A percentile compares a stretch with the other conserved stretches of the same genome.
phyloP scores from a whole-genome alignment of 2,329 filamentous ascomycete species.

The Cladophialophora psammophila region DNA sequence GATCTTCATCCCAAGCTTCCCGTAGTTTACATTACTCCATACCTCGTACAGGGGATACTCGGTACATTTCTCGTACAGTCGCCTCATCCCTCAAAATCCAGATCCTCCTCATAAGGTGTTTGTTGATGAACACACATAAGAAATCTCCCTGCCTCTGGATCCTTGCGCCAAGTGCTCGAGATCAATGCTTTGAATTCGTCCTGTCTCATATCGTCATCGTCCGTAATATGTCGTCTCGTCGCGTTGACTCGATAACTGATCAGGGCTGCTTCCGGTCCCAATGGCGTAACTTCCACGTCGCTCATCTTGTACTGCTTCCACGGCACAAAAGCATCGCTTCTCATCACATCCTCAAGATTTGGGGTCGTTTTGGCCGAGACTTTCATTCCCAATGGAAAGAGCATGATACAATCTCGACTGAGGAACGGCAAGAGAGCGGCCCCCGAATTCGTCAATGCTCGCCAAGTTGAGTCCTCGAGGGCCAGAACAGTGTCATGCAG shows the following conservation, averaged over 20 bases:
- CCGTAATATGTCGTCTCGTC: slow-evolving; percentile 33
- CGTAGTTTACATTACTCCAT: background rate
- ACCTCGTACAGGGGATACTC: background rate
- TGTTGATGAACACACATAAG: slow-evolving; percentile 41
- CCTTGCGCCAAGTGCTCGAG: slow-evolving; percentile 39
- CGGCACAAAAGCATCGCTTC: slow-evolving; percentile 40
- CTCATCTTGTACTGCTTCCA: slow-evolving; percentile 37
- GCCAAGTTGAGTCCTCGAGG: slow-evolving; percentile 41
- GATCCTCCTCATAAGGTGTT: slow-evolving; percentile 37
- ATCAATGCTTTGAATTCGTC: slow-evolving; percentile 39
- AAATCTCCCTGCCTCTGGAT: slow-evolving; percentile 37
- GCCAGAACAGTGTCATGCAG: slow-evolving; percentile 35
- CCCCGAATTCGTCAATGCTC: slow-evolving; percentile 35
- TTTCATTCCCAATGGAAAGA: slow-evolving; percentile 40
- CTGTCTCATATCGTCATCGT: slow-evolving; percentile 34
- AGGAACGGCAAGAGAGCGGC: slow-evolving; percentile 39
- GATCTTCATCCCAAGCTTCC: background rate
- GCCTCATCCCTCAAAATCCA: slow-evolving; percentile 19
- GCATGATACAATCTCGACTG: slow-evolving; percentile 39
- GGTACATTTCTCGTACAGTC: background rate
- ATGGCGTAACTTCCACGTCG: slow-evolving; percentile 35
- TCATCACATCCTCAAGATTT: slow-evolving; percentile 40
- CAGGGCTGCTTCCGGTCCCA: slow-evolving; percentile 36
- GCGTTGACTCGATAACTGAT: slow-evolving; percentile 40
- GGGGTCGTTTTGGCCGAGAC: slow-evolving; percentile 35